Evolutionary conservation across 2,329 filamentous ascomycete genomes (phyloP).

Genomic region (Cladosporium sp.): DNA sequence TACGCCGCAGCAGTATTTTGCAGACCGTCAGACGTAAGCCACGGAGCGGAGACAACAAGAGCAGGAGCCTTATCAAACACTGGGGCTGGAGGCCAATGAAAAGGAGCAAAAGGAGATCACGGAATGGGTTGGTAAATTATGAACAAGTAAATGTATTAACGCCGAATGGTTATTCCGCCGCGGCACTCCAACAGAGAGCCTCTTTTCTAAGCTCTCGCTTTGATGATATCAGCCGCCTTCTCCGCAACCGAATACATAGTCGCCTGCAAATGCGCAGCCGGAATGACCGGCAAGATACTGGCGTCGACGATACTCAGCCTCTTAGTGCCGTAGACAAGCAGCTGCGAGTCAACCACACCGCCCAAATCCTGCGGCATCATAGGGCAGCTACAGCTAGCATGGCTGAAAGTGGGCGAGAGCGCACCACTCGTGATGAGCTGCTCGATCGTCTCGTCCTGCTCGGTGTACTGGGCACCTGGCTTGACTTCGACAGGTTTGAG

Average conservation of each 20-base stretch:
- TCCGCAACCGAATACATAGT: slow-evolving; percentile 31
- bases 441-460: slow-evolving; percentile 12
- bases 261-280: slow-evolving; percentile 22
- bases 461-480: slow-evolving; percentile 6
- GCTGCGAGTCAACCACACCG: slow-evolving; percentile 32
- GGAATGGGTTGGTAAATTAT: no score
- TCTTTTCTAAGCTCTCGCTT: neutral
- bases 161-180: no score
- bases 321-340: slow-evolving; percentile 35
- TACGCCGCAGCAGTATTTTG: no score
- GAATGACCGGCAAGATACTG: slow-evolving; percentile 24
- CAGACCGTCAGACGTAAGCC: no score
- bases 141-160: no score
- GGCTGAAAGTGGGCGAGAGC: slow-evolving; percentile 19
- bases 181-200: no score
- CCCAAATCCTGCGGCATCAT: slow-evolving; percentile 20
- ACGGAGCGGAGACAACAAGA: no score
- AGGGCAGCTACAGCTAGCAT: slow-evolving; percentile 17
- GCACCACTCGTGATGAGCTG: slow-evolving; percentile 16
- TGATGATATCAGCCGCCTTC: slow-evolving; percentile 31
- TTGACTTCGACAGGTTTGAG: slow-evolving; percentile 10
- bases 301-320: slow-evolving; percentile 35
- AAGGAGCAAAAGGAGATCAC: no score
- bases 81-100: no score
- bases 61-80: no score